phyloP scores from a whole-genome alignment of 2,329 filamentous ascomycete genomes.

The Penicillium sp. region DNA sequence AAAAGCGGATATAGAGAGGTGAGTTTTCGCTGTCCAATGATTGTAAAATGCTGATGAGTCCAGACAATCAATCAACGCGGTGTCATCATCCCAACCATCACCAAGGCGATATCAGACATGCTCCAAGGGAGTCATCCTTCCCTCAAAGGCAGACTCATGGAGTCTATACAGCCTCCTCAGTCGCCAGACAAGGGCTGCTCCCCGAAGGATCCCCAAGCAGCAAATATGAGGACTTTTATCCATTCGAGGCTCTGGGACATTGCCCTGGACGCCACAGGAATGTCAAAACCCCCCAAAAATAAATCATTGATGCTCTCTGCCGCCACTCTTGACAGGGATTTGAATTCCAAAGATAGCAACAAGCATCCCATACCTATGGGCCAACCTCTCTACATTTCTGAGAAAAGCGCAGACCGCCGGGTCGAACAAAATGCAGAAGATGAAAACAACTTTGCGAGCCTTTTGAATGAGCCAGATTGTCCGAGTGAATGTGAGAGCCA shows the following conservation, averaged over 20 bases:
- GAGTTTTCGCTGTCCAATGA: neutral
- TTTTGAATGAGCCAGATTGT: neutral
- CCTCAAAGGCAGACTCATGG: slow-evolving; percentile 15
- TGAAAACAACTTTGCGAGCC: neutral
- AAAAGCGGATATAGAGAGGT: slow-evolving; percentile 34
- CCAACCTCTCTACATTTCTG: neutral
- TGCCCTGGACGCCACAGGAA: slow-evolving; percentile 30
- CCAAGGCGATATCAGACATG: slow-evolving; percentile 36
- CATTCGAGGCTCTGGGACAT: slow-evolving; percentile 35
- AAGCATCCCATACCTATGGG: neutral
- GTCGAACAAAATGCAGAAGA: neutral
- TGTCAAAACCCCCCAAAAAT: slow-evolving; percentile 9
- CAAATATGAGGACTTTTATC: slow-evolving; percentile 21
- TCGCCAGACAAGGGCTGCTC: neutral
- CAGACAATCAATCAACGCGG: slow-evolving; percentile 40
- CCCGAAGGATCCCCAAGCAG: neutral
- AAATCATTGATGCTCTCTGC: neutral
- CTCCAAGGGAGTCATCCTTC: slow-evolving; percentile 22
- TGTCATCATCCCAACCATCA: slow-evolving; percentile 35
- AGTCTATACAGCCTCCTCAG: slow-evolving; percentile 4
- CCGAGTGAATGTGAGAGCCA: slow-evolving; percentile 6
- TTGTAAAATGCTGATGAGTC: neutral
- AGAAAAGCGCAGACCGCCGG: no score
- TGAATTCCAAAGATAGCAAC: neutral
- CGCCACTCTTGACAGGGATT: neutral